Percentiles rank a stretch among this genome's conserved stretches.
phyloP scores from a whole-genome alignment of 257 asterid species.

The Osmanthus fragrans region DNA sequence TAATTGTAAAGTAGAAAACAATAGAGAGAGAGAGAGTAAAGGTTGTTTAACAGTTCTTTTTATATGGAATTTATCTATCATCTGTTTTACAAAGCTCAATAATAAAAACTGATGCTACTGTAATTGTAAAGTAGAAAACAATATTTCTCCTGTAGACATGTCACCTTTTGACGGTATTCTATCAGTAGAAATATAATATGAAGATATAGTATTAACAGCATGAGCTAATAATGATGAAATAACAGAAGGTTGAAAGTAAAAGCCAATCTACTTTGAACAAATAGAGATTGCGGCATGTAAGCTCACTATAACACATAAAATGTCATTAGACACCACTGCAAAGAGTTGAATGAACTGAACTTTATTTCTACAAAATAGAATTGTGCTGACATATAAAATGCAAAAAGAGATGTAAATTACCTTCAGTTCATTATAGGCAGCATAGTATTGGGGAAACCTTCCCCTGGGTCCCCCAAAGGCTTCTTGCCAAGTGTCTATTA shows the following conservation, averaged over 20 bases:
- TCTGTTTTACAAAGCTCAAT: too few species aligned
- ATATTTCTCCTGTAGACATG: too few species aligned
- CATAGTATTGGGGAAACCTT: constrained; percentile 81
- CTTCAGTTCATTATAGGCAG: constrained; percentile 93
- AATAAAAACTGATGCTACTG: neutral
- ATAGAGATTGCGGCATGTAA: neutral
- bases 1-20: neutral
- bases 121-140: neutral
- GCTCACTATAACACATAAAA: neutral
- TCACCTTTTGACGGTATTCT: too few species aligned
- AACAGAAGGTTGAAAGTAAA: neutral
- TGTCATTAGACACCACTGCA: neutral
- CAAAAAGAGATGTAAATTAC: constrained; percentile 38
- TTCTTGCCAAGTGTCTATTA: constrained; percentile 96
- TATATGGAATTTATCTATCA: too few species aligned
- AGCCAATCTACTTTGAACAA: neutral
- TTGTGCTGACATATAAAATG: neutral
- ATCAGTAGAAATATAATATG: neutral
- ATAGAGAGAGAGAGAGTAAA: too few species aligned
- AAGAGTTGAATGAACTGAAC: neutral
- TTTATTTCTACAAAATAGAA: neutral
- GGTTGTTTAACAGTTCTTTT: too few species aligned
- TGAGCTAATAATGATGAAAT: neutral
- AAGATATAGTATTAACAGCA: neutral
- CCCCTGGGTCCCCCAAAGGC: constrained; percentile 88